Evolutionary conservation across 495 filamentous ascomycete species (phyloP), one percentile per base, ranked within the genome.

Genomic region (Penicillium egyptiacum): DNA sequence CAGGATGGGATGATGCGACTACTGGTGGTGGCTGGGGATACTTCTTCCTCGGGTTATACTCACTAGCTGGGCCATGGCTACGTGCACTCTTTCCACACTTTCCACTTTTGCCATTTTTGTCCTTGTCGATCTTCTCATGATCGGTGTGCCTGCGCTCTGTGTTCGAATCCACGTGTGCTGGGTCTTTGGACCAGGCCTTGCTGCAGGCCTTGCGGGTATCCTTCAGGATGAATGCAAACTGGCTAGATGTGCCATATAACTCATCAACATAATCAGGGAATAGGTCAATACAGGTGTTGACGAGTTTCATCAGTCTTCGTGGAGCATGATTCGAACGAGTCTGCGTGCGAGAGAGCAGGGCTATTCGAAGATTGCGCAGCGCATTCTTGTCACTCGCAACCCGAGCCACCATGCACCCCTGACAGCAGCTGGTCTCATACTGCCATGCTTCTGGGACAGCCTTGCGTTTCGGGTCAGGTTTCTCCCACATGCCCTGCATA

Each of bases 331-430:
- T 57, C 16, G 41, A 48, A 11, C 62, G 57, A 1, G 66, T 72
- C 3, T 59, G 58, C 4, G 64, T 72, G 2, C 74, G 73, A 45
- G 69, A 68, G 16, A 70, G 54, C 20, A 77, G n/a, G 1, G 65
- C 49, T 0, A 67, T 50, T 1, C 71, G 65, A n/a, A 79, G 49
- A 23, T 72, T 59, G 12, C 57, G 60, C 10, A 77, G 23, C 0
- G 50, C 41, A 1, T 50, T 14, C 7, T 60, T 68, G 26, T 67
- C 39, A 1, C 33, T 33, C 0, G 65, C 64, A 30, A 81, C 56
- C 1, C 75, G 64, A 3, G 71, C 68, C 40, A 79, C 55, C 39
- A 80, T 74, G 48, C 79, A 75, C 10, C 73, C 72, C 46, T 76
- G 42, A 52, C 79, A 75, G 19, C 56, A 25, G 48, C 79, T 70